Evolutionary conservation across 176 grass and related monocot species (phyloP).

Genomic region (Oryza nivara): DNA sequence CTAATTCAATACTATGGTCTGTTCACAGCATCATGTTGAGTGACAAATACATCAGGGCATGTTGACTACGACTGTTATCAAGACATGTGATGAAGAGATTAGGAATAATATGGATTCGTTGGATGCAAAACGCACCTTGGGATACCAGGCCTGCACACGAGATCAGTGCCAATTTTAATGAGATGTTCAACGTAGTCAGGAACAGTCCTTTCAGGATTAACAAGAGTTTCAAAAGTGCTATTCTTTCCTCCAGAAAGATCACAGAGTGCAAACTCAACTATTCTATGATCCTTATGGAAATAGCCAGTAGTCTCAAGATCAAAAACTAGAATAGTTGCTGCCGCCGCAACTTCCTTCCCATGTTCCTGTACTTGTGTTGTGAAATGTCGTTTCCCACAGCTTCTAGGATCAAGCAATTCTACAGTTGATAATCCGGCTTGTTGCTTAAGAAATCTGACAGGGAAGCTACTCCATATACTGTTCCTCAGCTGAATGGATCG

Average conservation of each 20-base stretch:
- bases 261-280: constrained; percentile 68
- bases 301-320: constrained; percentile 82
- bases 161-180: constrained; percentile 51
- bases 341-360: constrained; percentile 14
- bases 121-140: constrained; percentile 58
- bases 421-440: constrained; percentile 36
- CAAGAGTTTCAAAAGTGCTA: constrained; percentile 79
- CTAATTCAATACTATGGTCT: constrained; percentile 5
- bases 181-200: not conserved
- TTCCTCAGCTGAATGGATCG: constrained; percentile 59
- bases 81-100: not conserved
- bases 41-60: not conserved
- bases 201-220: constrained; percentile 66
- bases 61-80: not conserved
- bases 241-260: constrained; percentile 82
- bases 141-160: constrained; percentile 66
- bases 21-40: constrained; percentile 7
- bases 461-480: constrained; percentile 24
- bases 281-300: constrained; percentile 45
- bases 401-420: constrained; percentile 42
- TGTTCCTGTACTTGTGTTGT: constrained; percentile 36
- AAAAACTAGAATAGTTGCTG: constrained; percentile 67
- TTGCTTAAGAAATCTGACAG: constrained; percentile 40
- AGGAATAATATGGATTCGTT: not conserved
- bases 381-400: constrained; percentile 42